Percentiles rank a stretch among this genome's conserved stretches.
Conservation (phyloP, 345 rosid species). For the Balakata baccata region DNA sequence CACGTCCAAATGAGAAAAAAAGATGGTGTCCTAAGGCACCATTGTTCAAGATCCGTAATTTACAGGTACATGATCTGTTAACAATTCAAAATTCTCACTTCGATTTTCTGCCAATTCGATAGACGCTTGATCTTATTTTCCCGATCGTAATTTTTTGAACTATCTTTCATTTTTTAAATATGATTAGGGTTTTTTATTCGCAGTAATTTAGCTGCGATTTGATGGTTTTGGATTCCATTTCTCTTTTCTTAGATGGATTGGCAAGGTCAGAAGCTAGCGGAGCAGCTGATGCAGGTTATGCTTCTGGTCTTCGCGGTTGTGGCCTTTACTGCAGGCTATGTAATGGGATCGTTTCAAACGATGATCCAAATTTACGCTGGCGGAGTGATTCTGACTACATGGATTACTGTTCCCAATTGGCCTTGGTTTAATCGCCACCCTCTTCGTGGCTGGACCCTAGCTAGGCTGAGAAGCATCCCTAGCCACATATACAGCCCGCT, state of each 20-base stretch:
- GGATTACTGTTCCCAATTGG: conserved; percentile 84
- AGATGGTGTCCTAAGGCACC: too few species aligned
- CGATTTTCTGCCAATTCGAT: not conserved
- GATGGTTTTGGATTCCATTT: not conserved
- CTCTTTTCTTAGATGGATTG: conserved; percentile 62
- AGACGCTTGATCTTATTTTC: not conserved
- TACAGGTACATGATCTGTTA: not conserved
- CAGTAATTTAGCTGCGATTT: not conserved
- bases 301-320: conserved; percentile 56
- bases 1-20: too few species aligned
- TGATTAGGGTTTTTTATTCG: not conserved
- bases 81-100: not conserved
- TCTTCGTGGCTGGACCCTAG: conserved; percentile 78
- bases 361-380: conserved; percentile 70
- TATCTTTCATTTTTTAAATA: not conserved
- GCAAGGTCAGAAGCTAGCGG: conserved; percentile 94
- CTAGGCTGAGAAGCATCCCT: conserved; percentile 78
- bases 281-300: conserved; percentile 87
- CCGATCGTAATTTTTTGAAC: not conserved
- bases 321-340: conserved; percentile 51
- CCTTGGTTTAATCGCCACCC: conserved; percentile 77
- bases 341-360: conserved; percentile 61
- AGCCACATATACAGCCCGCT: conserved; percentile 44
- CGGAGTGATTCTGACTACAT: conserved; percentile 63
- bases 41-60: not conserved